Base-by-base conservation (phyloP, 345 rosid genomes). In the Linum trigynum region DNA sequence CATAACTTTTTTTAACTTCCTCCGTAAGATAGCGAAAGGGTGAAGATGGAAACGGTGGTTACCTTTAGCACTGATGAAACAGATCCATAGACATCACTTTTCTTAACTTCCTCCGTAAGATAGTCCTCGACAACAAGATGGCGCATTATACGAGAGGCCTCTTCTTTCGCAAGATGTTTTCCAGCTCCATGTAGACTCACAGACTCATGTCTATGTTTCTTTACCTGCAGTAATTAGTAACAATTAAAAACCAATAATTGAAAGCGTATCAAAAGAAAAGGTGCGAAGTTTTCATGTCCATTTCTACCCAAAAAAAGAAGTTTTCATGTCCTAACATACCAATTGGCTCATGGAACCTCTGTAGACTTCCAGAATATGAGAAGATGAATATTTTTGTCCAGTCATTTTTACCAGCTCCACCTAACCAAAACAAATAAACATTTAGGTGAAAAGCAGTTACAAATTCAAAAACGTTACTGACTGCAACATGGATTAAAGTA, bases 61-160 rank as follows among this genome's bases (percentile, higher is more conserved):
- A 90, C 99, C 99, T 90, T 90, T 50, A 94, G 69, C 57, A 94
- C 79, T 51, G 99, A 88, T 57, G 99, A 94, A 45, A 94, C 90
- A 74, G 92, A 77, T 71, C 99, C 97, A 71, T 88, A 90, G 75
- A 85, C 36, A 67, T 94, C 99, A 77, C 97, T 94, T 85, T 94
- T 94, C 85, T 88, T 85, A 62, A 94, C 92, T 17, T 90, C 99
- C 81, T 90, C 99, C 65, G 73, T 73, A 68, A 94, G 96, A 69
- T 80, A 78, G 67, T 88, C 96, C 59, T 88, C 91, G 8, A 82
- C 83, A 48, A 94, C 96, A 66, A 94, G 95, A 79, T 90, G 87
- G 5, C 87, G 92, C 69, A 94, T 60, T 74, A 94, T 62, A 42
- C 97, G 87, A 51, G 91, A 90, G 50, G 95, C 96, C 84, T 94